Evolutionary conservation across 306 rosid genomes (phyloP).

Genomic region (Nissolia schottii): DNA sequence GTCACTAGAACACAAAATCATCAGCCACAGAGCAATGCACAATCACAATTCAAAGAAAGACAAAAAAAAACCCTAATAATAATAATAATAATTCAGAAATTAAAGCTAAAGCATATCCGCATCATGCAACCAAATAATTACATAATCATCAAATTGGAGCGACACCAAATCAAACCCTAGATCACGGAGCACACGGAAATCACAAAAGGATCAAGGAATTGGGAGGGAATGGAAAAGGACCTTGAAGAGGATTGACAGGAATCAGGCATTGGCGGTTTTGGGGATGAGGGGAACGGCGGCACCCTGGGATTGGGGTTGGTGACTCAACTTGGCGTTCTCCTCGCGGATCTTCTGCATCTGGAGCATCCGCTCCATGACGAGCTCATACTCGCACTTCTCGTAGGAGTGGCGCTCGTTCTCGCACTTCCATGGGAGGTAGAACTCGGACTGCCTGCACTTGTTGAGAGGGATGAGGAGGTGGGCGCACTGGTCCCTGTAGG

Average conservation of each 20-base stretch:
- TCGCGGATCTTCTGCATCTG: conserved; percentile 92
- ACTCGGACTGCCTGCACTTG: conserved; percentile 82
- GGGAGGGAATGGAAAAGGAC: neutral
- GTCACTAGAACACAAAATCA: neutral
- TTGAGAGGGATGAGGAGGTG: conserved; percentile 90
- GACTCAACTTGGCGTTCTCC: conserved; percentile 36
- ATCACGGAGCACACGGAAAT: neutral
- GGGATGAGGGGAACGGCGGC: conserved; percentile 55
- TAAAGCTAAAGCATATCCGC: no score
- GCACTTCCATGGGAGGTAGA: conserved; percentile 95
- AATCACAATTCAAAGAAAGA: neutral
- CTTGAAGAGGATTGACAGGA: no score
- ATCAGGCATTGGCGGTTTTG: conserved; percentile 66
- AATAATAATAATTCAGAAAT: neutral
- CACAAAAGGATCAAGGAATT: neutral
- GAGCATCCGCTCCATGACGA: conserved; percentile 93
- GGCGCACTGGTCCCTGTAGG: conserved; percentile 92
- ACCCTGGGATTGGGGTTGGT: conserved; percentile 36
- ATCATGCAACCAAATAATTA: neutral
- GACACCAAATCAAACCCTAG: conserved; percentile 1
- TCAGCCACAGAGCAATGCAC: neutral
- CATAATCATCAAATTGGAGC: no score
- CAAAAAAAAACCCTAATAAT: neutral
- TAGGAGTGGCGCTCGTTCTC: conserved; percentile 73
- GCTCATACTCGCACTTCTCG: conserved; percentile 93